Evolutionary conservation across 2,329 filamentous ascomycete species (phyloP), one percentile per base, ranked within the genome.

Genomic region (Lecanosticta acicola): DNA sequence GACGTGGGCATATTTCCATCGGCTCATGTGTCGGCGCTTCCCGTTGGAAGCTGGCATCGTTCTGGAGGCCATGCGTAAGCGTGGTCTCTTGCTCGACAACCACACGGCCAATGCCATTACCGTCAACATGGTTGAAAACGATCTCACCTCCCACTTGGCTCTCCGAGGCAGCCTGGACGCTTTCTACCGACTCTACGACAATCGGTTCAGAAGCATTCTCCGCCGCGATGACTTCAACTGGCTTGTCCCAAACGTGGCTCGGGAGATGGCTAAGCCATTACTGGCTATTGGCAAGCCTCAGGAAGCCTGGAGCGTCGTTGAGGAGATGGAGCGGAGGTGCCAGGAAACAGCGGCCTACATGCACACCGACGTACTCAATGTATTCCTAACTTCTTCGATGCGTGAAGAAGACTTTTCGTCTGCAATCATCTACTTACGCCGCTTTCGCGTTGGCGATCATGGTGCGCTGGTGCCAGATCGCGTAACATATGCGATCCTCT

Each of bases 1-100:
- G 7, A 60, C 56, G 2, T 66, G 62, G 62, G 34, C 45, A 0
- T 39, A 35, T 11, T 54, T 63, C 14, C 51, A 60, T 26, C 34
- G 50, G 2, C 48, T 63, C 11, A 40, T 57, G 7, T 56, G 51
- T 24, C 50, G 44, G 2, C 38, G 45, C 36, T 41, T 49, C 29
- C 35, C 49, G 1, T 24, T 45, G 7, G 37, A 49, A 8, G 50
- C 45, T 14, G 48, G 45, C 1, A 17, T 41, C 13, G 37, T 62
- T 3, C 19, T 53, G 4, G 26, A 45, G 2, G 17, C 32, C 7
- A 65, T 66, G 60, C 53, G 50, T 10, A 19, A 32, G 2, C 49
- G 55, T 18, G 56, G 59, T 8, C 20, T 64, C 2, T 39, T 63
- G 2, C 19, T 10, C 1, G 42, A 54, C 35, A 43, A 50, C 13